Evolutionary conservation across 2,329 filamentous ascomycete genomes (phyloP).

Genomic region (Arthrobotrys sinensis): DNA sequence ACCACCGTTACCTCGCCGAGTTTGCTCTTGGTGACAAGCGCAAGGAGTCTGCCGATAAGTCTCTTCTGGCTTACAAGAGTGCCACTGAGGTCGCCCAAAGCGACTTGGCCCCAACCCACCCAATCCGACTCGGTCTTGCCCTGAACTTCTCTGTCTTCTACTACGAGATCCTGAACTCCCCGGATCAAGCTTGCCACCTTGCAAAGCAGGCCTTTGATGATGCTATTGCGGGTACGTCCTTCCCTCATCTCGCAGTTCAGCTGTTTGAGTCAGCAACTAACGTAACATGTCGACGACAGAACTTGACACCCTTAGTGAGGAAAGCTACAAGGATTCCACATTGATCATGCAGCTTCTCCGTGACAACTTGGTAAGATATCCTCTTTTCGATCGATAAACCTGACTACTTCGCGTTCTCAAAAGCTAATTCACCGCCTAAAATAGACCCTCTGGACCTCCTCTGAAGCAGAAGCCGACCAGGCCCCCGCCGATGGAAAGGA

Average conservation of each 20-base stretch:
- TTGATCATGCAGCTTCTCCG: conserved; percentile 99
- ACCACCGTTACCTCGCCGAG: conserved; percentile 95
- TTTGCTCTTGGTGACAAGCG: conserved; percentile 94
- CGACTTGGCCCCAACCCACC: conserved; percentile 96
- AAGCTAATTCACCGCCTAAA: conserved; percentile 19
- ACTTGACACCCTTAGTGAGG: conserved; percentile 96
- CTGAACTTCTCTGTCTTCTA: conserved; percentile 99
- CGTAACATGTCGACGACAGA: conserved; percentile 68
- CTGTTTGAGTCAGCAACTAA: conserved; percentile 51
- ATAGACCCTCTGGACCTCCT: conserved; percentile 98
- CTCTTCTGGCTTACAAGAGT: conserved; percentile 98
- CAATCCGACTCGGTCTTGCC: conserved; percentile 95
- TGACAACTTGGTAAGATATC: conserved; percentile 79
- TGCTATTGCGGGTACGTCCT: conserved; percentile 80
- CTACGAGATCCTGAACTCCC: conserved; percentile 99
- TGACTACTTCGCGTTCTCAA: neutral
- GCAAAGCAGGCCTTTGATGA: conserved; percentile 99
- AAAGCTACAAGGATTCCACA: conserved; percentile 98
- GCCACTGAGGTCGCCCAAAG: conserved; percentile 98
- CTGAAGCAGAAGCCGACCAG: conserved; percentile 84
- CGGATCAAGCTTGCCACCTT: conserved; percentile 96
- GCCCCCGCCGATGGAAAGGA: conserved; percentile 73
- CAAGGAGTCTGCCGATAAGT: conserved; percentile 87
- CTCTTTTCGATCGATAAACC: conserved; percentile 28
- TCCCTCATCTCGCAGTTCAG: neutral